phyloP scores from a whole-genome alignment of 2,329 filamentous ascomycete species.

The Lizonia empirigonia region DNA sequence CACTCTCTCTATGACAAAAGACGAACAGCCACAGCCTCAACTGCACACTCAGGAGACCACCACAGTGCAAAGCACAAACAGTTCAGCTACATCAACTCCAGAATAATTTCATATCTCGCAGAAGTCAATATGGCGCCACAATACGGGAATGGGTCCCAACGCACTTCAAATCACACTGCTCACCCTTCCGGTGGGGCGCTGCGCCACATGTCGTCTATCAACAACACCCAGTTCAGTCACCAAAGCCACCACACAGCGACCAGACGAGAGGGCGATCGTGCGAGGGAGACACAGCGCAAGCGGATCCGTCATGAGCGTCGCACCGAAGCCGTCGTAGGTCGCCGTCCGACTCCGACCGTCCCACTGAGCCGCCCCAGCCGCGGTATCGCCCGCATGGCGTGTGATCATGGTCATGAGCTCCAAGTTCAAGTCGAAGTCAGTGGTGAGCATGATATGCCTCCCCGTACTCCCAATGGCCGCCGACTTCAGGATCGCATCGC shows the following conservation, averaged over 20 bases:
- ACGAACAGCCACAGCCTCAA: neutral
- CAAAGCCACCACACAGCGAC: neutral
- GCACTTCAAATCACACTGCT: neutral
- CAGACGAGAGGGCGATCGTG: constrained; percentile 1
- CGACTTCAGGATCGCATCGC: neutral
- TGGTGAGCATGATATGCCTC: neutral
- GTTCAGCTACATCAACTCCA: neutral
- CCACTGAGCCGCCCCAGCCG: neutral
- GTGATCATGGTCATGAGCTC: neutral
- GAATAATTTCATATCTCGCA: neutral
- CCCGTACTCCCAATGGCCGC: neutral
- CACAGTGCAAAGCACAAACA: neutral
- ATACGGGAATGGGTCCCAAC: neutral
- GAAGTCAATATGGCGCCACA: constrained; percentile 4
- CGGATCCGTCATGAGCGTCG: neutral
- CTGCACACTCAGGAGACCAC: neutral
- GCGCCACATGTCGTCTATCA: neutral
- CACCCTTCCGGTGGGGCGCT: no score
- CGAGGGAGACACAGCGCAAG: constrained; percentile 4
- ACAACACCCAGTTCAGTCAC: neutral
- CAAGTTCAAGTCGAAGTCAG: neutral
- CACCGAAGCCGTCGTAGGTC: neutral
- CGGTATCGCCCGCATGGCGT: constrained; percentile 4
- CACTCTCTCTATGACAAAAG: neutral
- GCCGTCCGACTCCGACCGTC: neutral